Conservation (phyloP, 2,329 filamentous ascomycete genomes). For the Immersiporthe knoxdaviesiana region DNA sequence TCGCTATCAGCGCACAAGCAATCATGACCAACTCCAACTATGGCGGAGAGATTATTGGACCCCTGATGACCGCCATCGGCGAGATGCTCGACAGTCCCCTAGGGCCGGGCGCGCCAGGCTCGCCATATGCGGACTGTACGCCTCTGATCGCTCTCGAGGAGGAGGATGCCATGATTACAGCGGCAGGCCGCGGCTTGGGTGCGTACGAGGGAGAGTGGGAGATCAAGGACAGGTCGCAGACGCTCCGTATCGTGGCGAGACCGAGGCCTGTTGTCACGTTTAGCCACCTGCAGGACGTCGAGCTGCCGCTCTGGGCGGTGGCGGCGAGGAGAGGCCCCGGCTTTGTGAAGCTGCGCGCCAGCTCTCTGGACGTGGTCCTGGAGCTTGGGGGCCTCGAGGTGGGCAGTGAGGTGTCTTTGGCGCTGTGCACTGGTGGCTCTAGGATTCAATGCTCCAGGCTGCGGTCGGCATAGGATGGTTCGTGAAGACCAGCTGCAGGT, state of each 20-base stretch:
- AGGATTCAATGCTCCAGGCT: conserved; percentile 17
- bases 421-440: conserved; percentile 21
- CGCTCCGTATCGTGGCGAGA: conserved; percentile 10
- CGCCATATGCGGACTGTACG: neutral
- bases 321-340: conserved; percentile 16
- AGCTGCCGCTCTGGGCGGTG: conserved; percentile 19
- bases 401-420: conserved; percentile 11
- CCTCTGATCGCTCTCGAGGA: conserved; percentile 9
- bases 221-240: conserved; percentile 20
- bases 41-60: conserved; percentile 18
- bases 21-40: conserved; percentile 24
- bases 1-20: conserved; percentile 17
- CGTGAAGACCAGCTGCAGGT: too few relatives aligned
- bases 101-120: neutral
- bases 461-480: neutral
- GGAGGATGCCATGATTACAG: neutral
- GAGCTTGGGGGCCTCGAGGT: conserved; percentile 4
- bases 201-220: conserved; percentile 21
- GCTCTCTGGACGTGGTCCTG: conserved; percentile 18
- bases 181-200: conserved; percentile 14
- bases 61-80: conserved; percentile 14
- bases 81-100: conserved; percentile 20
- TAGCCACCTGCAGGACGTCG: conserved; percentile 16
- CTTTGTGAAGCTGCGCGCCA: conserved; percentile 14
- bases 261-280: conserved; percentile 9